These are phyloP conservation scores for Fraxinus cuspidata DNA, from an alignment of 257 asterid genomes.

Conservation along the genomic window DNA sequence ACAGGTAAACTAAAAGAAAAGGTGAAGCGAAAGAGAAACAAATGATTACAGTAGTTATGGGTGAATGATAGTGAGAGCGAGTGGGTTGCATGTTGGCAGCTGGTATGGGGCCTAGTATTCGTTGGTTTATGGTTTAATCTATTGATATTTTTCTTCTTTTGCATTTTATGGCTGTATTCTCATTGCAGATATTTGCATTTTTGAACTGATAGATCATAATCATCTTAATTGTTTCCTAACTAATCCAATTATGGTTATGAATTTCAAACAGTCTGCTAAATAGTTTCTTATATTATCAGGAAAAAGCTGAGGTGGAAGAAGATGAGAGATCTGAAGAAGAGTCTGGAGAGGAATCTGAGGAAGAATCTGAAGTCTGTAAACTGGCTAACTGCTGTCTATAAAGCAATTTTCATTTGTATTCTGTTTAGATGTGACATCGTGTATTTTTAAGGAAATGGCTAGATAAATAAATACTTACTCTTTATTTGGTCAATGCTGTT, in stretches of 20 bases:
- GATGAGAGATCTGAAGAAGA: slow-evolving; percentile 72
- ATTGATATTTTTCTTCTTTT: not conserved
- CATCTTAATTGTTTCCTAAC: slow-evolving; percentile 3
- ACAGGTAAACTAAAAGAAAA: not conserved
- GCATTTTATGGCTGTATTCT: not conserved
- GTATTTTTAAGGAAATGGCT: not conserved
- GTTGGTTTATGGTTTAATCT: slow-evolving; percentile 13
- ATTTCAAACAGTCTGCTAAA: not conserved
- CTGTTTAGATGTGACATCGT: not conserved
- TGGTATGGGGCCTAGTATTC: not conserved
- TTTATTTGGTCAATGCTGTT: slow-evolving; percentile 19
- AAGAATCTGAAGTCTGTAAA: slow-evolving; percentile 59
- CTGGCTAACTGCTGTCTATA: slow-evolving; percentile 15
- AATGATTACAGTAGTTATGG: not conserved
- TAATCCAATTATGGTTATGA: slow-evolving; percentile 2
- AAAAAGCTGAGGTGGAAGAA: slow-evolving; percentile 61
- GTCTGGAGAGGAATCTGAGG: slow-evolving; percentile 77
- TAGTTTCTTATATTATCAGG: slow-evolving; percentile 43
- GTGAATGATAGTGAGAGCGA: not conserved
- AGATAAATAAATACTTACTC: slow-evolving; percentile 3
- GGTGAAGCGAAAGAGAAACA: not conserved
- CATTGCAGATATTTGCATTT: not conserved
- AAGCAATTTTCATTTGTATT: not conserved
- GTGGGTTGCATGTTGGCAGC: not conserved
- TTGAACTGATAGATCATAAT: slow-evolving; percentile 12